Conservation (phyloP, 2,329 filamentous ascomycete genomes). For the Pseudogymnoascus pannorum region DNA sequence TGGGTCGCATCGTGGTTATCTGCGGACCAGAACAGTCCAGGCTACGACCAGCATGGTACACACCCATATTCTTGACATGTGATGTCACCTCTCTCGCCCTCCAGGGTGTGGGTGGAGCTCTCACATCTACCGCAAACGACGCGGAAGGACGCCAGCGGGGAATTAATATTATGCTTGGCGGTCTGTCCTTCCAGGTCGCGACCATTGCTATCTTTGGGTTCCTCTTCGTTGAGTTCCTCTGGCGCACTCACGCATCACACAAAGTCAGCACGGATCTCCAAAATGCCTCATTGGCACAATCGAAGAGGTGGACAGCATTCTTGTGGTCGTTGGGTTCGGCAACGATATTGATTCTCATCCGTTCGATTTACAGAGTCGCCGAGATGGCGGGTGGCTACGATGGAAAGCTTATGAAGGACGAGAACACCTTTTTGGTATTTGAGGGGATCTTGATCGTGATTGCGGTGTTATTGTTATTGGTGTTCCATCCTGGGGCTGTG, state of each 20-base stretch:
- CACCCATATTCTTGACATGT: slow-evolving; percentile 54
- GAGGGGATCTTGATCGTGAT: slow-evolving; percentile 48
- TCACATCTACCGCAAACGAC: slow-evolving; percentile 43
- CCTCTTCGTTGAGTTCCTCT: slow-evolving; percentile 43
- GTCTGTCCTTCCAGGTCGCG: slow-evolving; percentile 53
- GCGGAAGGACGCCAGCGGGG: slow-evolving; percentile 34
- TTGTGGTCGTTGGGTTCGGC: slow-evolving; percentile 33
- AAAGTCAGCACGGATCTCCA: neutral
- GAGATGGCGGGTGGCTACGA: slow-evolving; percentile 59
- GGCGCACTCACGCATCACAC: slow-evolving; percentile 28
- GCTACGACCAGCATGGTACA: slow-evolving; percentile 40
- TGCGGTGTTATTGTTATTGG: slow-evolving; percentile 38
- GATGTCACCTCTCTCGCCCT: slow-evolving; percentile 54
- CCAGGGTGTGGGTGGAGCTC: slow-evolving; percentile 52
- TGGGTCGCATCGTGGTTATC: slow-evolving; percentile 42
- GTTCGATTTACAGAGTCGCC: slow-evolving; percentile 58
- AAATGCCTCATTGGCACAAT: neutral
- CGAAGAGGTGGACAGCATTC: neutral
- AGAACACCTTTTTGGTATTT: slow-evolving; percentile 50
- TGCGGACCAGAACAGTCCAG: slow-evolving; percentile 44
- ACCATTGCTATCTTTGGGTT: slow-evolving; percentile 48
- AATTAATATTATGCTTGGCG: slow-evolving; percentile 55
- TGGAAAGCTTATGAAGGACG: slow-evolving; percentile 47
- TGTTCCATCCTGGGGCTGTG: slow-evolving; percentile 35
- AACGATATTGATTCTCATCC: slow-evolving; percentile 56